Evolutionary conservation across 2,329 filamentous ascomycete species (phyloP), one percentile per base, ranked within the genome.

Genomic region (Colletotrichum scovillei): DNA sequence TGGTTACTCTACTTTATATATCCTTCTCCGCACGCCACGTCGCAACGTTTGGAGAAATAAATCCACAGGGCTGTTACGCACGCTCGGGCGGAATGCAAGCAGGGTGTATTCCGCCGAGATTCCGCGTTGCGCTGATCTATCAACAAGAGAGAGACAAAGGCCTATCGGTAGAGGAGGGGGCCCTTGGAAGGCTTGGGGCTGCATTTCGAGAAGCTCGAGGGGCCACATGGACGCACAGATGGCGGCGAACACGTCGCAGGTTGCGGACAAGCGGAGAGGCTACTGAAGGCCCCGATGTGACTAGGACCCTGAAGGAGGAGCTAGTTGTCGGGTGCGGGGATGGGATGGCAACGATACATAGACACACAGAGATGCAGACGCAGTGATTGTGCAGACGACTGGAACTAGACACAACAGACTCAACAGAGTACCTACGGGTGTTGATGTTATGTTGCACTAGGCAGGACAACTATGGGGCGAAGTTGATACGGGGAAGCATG

Each of bases 241-340:
- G 22, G 55, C 16, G 42, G 30, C 30, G 38, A 35, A 35, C 12
- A 58, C 38, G 58, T 52, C 28, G 26, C 42, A 38, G 28, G 46
- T 19, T 9, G 49, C 64, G 57, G 38, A 19, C 52, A 11, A 49
- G 12, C 32, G 32, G 53, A 6, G 24, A 12, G 30, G 7, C 16
- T 12, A 42, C 38, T 42, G 16, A 9, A 22, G 60, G 38, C 32
- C n/a, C 19, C 42, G 26, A 12, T 5, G 24, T 12, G 9, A 30
- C 19, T 9, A 19, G 2, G 4, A 1, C 16, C 11, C 22, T 53
- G 5, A 12, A n/a, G 49, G 49, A n/a, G n/a, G 30, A 42, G n/a
- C 24, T 35, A 30, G 28, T 24, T n/a, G 52, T 69, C 62, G 55
- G 68, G 52, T 69, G 66, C 30, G 59, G 69, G 42, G 58, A 63